Conservation (phyloP, 192 early-diverging fungal species). For the Dispira parvispora region DNA sequence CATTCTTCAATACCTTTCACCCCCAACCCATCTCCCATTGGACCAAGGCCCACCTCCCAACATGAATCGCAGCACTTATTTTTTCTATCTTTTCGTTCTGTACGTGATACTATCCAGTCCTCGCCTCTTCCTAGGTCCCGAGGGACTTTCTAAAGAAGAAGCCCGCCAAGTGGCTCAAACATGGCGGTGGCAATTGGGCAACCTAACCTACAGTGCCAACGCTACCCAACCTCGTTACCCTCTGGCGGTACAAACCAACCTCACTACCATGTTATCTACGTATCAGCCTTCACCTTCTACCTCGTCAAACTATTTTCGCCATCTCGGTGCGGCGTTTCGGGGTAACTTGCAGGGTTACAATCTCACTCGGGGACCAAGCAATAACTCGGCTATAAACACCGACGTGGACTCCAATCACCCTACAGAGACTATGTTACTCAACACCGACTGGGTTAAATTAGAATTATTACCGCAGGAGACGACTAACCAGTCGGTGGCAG, state of each 20-base stretch:
- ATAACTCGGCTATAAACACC: slow-evolving; percentile 14
- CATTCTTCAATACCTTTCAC: too few relatives aligned
- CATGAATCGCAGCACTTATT: slow-evolving; percentile 3
- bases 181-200: slow-evolving; percentile 18
- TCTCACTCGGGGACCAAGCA: slow-evolving; percentile 14
- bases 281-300: neutral
- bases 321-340: neutral
- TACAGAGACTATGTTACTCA: slow-evolving; percentile 9
- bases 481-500: neutral
- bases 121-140: neutral
- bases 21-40: too few relatives aligned
- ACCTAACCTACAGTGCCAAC: slow-evolving; percentile 15
- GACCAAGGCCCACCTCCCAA: neutral
- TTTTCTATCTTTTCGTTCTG: neutral
- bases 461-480: slow-evolving; percentile 11
- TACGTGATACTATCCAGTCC: slow-evolving; percentile 2
- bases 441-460: slow-evolving; percentile 12
- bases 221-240: slow-evolving; percentile 19
- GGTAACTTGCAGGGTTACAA: slow-evolving; percentile 1
- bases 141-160: neutral
- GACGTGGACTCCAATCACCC: slow-evolving; percentile 8
- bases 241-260: slow-evolving; percentile 5
- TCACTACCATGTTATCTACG: slow-evolving; percentile 6
- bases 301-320: neutral
- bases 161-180: neutral